phyloP scores from a whole-genome alignment of 2,329 filamentous ascomycete genomes.

The Colletotrichum chlorophyti region DNA sequence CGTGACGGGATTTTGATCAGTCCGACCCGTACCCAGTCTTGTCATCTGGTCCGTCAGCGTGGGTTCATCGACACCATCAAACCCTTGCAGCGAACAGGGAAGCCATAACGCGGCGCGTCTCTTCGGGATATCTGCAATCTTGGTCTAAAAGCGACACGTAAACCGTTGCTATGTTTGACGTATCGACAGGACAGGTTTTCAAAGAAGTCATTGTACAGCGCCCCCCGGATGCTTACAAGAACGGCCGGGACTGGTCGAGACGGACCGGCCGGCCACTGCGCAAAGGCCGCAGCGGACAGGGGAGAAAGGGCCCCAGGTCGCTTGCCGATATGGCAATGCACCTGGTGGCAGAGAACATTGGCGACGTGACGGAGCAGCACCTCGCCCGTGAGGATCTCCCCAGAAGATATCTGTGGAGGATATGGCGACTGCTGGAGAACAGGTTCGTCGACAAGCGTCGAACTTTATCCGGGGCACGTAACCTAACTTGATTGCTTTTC shows the following conservation, averaged over 20 bases:
- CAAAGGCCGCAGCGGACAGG: constrained; percentile 32
- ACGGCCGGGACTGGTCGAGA: constrained; percentile 43
- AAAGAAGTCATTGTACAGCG: constrained; percentile 44
- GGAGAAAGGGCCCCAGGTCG: constrained; percentile 41
- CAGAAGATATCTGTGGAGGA: constrained; percentile 39
- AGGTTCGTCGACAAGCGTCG: constrained; percentile 42
- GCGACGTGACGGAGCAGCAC: constrained; percentile 40
- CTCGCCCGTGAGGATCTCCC: constrained; percentile 41
- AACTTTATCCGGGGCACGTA: too few species aligned
- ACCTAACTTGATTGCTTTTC: too few species aligned
- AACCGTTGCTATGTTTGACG: constrained; percentile 39
- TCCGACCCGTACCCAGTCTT: too few species aligned
- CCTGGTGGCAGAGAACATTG: constrained; percentile 45
- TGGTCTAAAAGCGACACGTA: neutral
- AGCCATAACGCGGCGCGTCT: too few species aligned
- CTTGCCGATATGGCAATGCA: constrained; percentile 47
- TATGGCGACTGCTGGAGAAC: constrained; percentile 48
- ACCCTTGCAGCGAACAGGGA: too few species aligned
- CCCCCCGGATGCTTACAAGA: constrained; percentile 30
- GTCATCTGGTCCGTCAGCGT: too few species aligned
- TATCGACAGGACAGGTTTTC: constrained; percentile 42
- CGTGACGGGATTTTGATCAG: too few species aligned
- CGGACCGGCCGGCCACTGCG: constrained; percentile 35
- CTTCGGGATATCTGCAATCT: neutral
- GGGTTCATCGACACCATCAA: too few species aligned